phyloP scores from a whole-genome alignment of 306 rosid genomes.

The Prunus mira region DNA sequence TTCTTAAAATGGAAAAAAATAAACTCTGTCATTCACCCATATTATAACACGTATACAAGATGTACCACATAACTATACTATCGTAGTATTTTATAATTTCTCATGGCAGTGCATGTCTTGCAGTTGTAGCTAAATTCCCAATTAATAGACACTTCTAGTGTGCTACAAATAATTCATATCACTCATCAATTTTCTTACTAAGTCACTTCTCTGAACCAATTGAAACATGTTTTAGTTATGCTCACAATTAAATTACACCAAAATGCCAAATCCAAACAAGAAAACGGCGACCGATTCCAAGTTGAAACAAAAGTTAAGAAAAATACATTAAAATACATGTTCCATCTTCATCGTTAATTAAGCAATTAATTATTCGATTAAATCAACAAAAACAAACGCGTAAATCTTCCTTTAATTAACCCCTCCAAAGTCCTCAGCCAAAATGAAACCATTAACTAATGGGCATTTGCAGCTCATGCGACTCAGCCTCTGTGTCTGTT shows the following conservation, averaged over 20 bases:
- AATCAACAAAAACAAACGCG: constrained; percentile 9
- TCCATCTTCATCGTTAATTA: background rate
- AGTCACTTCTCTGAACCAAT: background rate
- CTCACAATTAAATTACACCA: background rate
- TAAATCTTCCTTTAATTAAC: constrained; percentile 5
- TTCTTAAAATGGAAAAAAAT: too few species aligned
- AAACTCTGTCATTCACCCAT: too few species aligned
- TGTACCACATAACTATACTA: too few species aligned
- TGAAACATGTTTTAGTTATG: background rate
- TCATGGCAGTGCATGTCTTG: too few species aligned
- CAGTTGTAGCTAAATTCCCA: background rate
- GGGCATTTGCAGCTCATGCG: constrained; percentile 13
- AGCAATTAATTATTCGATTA: background rate
- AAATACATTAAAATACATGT: background rate
- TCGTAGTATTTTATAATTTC: too few species aligned
- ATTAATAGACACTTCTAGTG: background rate
- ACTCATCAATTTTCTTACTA: background rate
- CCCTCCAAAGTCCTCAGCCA: background rate
- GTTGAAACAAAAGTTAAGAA: background rate
- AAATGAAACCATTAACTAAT: background rate
- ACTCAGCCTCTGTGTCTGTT: background rate
- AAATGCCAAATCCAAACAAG: background rate
- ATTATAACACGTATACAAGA: too few species aligned
- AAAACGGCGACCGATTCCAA: constrained; percentile 15
- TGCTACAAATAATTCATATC: constrained; percentile 1